Conservation (phyloP, 2,329 filamentous ascomycete genomes). For the Beauveria medogensis region DNA sequence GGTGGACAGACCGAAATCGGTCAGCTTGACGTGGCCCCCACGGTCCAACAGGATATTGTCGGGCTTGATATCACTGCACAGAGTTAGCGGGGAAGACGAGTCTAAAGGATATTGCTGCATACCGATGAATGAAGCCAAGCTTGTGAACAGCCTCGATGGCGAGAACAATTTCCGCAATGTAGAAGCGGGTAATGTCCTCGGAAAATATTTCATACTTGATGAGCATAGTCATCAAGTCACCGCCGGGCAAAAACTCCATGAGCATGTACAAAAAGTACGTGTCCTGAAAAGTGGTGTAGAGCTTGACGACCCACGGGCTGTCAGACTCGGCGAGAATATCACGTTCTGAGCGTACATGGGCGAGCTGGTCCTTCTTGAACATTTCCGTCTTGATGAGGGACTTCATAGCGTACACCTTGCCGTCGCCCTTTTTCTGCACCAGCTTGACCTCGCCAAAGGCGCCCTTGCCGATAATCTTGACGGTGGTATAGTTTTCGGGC, state of each 20-base stretch:
- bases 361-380: constrained; percentile 98
- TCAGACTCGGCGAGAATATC: constrained; percentile 98
- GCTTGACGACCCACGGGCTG: constrained; percentile 97
- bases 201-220: constrained; percentile 99
- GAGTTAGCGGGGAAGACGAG: neutral
- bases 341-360: constrained; percentile 93
- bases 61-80: constrained; percentile 85
- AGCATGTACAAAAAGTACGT: constrained; percentile 95
- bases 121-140: constrained; percentile 97
- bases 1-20: constrained; percentile 94
- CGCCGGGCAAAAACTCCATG: constrained; percentile 98
- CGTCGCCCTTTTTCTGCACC: constrained; percentile 91
- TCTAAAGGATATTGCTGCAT: constrained; percentile 26
- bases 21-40: constrained; percentile 94
- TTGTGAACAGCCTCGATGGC: constrained; percentile 99
- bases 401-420: constrained; percentile 97
- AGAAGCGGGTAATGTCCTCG: constrained; percentile 96
- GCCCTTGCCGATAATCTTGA: constrained; percentile 98
- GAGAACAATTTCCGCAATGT: constrained; percentile 95
- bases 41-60: constrained; percentile 96
- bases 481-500: constrained; percentile 87
- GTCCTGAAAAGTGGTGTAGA: constrained; percentile 97
- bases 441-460: constrained; percentile 98
- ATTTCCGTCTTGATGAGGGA: constrained; percentile 98
- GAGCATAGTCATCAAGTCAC: constrained; percentile 99